Evolutionary conservation across 2,329 filamentous ascomycete species (phyloP).

Genomic region (Phaeosphaeria sp.): DNA sequence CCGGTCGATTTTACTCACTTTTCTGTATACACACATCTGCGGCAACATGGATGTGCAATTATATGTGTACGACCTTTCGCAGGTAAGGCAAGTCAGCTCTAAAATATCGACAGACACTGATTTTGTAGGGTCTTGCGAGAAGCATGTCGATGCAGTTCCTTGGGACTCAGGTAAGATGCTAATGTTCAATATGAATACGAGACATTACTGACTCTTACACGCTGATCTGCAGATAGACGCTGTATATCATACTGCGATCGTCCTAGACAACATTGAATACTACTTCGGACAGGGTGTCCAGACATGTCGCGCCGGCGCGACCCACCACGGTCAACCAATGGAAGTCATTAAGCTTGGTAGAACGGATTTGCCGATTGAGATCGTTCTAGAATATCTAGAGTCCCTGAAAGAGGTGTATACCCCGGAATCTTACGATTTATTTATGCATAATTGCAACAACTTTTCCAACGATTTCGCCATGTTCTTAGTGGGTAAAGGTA

Average conservation of each 20-base stretch:
- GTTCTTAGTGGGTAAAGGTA: conserved; percentile 86
- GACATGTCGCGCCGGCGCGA: conserved; percentile 77
- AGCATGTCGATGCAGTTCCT: conserved; percentile 64
- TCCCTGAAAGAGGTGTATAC: conserved; percentile 85
- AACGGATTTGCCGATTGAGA: conserved; percentile 79
- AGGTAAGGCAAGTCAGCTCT: conserved; percentile 29
- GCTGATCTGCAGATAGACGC: conserved; percentile 69
- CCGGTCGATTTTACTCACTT: not conserved
- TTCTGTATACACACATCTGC: not conserved
- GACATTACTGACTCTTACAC: too few relatives aligned
- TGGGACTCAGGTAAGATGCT: conserved; percentile 57
- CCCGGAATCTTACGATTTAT: conserved; percentile 81
- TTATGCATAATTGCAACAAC: conserved; percentile 94
- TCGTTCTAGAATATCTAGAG: conserved; percentile 86
- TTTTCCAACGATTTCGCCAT: conserved; percentile 92
- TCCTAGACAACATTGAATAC: conserved; percentile 85
- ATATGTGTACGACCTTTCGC: conserved; percentile 60
- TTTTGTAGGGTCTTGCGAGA: conserved; percentile 60
- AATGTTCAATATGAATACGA: too few relatives aligned
- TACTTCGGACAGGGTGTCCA: conserved; percentile 90
- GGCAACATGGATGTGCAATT: conserved; percentile 56
- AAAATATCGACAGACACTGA: not conserved
- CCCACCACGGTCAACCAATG: conserved; percentile 86
- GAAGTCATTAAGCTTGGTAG: conserved; percentile 75
- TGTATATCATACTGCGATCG: conserved; percentile 92